Evolutionary conservation across 495 filamentous ascomycete species (phyloP).

Genomic region (Penicillium cinerascens): DNA sequence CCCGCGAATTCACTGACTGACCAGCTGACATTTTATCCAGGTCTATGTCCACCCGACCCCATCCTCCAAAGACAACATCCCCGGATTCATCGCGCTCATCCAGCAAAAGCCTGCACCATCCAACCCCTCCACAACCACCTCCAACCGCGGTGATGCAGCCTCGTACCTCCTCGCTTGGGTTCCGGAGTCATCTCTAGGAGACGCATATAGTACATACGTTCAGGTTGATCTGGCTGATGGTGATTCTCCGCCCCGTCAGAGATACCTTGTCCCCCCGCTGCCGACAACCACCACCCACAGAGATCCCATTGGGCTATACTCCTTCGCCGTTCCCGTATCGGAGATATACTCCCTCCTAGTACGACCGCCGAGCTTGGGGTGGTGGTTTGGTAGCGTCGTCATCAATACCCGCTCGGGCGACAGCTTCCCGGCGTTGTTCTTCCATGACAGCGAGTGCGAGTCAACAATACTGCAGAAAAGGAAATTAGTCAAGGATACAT

Average conservation of each 20-base stretch:
- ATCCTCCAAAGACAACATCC: constrained; percentile 90
- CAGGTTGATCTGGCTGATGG: constrained; percentile 87
- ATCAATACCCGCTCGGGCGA: constrained; percentile 89
- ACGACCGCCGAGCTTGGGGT: constrained; percentile 87
- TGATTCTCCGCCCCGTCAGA: constrained; percentile 75
- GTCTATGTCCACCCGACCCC: constrained; percentile 98
- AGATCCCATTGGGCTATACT: constrained; percentile 75
- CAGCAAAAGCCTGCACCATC: constrained; percentile 68
- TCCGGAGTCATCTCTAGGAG: constrained; percentile 84
- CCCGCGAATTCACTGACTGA: neutral
- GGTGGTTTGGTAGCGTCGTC: constrained; percentile 96
- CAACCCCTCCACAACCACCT: constrained; percentile 40
- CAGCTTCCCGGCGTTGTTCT: constrained; percentile 92
- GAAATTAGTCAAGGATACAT: constrained; percentile 72
- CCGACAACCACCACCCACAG: constrained; percentile 69
- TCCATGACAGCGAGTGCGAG: constrained; percentile 95
- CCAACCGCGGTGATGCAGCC: constrained; percentile 47
- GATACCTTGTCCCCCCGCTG: constrained; percentile 87
- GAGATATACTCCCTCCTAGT: constrained; percentile 89
- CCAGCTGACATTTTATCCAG: constrained; percentile 34
- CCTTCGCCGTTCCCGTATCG: constrained; percentile 86
- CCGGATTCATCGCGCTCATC: constrained; percentile 91
- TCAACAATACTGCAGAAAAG: constrained; percentile 93
- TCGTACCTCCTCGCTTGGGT: constrained; percentile 89
- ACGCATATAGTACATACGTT: constrained; percentile 83